Base-by-base conservation (phyloP, 2,329 filamentous ascomycete genomes). In the Davidsoniella neocaledoniae region DNA sequence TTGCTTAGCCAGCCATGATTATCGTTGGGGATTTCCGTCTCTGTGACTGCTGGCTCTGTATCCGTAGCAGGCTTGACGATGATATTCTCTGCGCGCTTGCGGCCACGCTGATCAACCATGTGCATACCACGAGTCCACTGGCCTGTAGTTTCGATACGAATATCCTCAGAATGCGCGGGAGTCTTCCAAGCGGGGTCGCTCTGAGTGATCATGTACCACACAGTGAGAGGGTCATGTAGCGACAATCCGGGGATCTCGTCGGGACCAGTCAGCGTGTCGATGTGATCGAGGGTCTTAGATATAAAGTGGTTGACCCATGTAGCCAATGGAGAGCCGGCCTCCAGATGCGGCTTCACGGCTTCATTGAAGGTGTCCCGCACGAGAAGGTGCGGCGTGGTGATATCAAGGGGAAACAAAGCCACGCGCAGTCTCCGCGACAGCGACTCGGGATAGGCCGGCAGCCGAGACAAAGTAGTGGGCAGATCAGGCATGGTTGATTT, bases 41-140 rank as follows among this genome's bases (percentile, higher is more conserved):
- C 53, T 5, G 60, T 60, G 17, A 67, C 52, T 58, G 70, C 56
- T 38, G 66, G 57, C 50, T 65, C 60, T 50, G 66, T 64, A 29
- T 65, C 66, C 41, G 64, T 54, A 3, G 66, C 64, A 49, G 69
- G 60, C 56, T 67, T 59, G 43, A 63, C 58, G 26, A 66, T 59
- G 42, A 63, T 62, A 9, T 62, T 58, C 54, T 69, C 68, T 9
- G 65, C 71, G 5, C 69, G 70, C 59, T 77, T 76, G 54, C 66
- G 69, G 49, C 77, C 65, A 42, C 91, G 74, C 36, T 78, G 72
- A 68, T 98, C 91, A 39, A 87, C 70, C 29, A 96, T 73, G 60
- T 87, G 88, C 80, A 91, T 88, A 1, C 91, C 90, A 51, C 86
- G 73, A 43, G 88, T 94, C 91, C 91, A 98, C 68, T 96, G 91